phyloP scores from a whole-genome alignment of 2,329 filamentous ascomycete genomes.

The Penicillium sp. region DNA sequence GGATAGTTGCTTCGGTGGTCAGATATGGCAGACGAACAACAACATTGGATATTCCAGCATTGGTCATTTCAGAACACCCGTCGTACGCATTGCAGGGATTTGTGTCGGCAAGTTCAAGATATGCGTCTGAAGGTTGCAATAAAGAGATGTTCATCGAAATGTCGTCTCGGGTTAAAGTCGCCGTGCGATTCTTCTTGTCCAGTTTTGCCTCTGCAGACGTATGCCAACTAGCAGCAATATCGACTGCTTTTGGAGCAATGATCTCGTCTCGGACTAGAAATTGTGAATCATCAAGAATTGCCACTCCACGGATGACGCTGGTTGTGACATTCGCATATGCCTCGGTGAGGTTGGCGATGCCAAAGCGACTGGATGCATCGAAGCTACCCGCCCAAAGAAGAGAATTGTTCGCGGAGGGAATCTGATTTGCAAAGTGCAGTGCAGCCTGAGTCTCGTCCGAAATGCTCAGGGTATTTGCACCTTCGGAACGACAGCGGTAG shows the following conservation, averaged over 20 bases:
- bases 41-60: constrained; percentile 3
- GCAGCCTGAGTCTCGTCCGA: neutral
- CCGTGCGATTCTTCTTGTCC: neutral
- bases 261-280: neutral
- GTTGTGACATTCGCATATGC: constrained; percentile 5
- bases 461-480: constrained; percentile 5
- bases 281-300: neutral
- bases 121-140: neutral
- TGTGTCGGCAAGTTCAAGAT: neutral
- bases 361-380: constrained; percentile 5
- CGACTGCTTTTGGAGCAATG: neutral
- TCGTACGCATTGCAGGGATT: constrained; percentile 4
- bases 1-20: neutral
- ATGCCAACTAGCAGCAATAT: neutral
- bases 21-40: neutral
- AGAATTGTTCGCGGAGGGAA: constrained; percentile 6
- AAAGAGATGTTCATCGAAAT: neutral
- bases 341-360: constrained; percentile 5
- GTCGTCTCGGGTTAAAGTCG: neutral
- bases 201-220: neutral
- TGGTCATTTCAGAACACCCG: constrained; percentile 1
- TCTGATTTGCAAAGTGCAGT: constrained; percentile 6
- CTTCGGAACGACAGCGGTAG: constrained; percentile 3
- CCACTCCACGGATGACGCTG: constrained; percentile 2
- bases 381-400: constrained; percentile 2